phyloP scores from a whole-genome alignment of 306 rosid genomes.

The Vicia faba region DNA sequence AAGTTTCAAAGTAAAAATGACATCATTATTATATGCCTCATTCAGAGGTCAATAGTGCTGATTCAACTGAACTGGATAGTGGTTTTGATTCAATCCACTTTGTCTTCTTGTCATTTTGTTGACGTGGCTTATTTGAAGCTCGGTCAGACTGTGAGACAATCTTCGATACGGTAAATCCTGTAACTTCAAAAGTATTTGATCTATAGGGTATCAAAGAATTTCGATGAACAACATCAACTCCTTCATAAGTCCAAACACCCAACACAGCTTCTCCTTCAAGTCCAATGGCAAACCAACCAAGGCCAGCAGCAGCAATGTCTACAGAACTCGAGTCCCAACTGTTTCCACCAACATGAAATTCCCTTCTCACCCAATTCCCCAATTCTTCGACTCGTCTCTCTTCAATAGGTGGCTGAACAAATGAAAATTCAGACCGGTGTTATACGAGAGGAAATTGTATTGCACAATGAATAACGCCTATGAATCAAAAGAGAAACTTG shows the following conservation, averaged over 20 bases:
- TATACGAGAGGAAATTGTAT: constrained; percentile 23
- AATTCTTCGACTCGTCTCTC: constrained; percentile 69
- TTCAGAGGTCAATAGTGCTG: constrained; percentile 21
- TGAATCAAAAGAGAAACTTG: constrained; percentile 2
- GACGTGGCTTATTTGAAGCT: constrained; percentile 48
- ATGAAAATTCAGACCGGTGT: constrained; percentile 27
- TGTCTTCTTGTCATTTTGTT: constrained; percentile 47
- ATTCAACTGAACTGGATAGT: constrained; percentile 29
- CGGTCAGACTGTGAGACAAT: constrained; percentile 80
- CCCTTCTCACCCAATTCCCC: constrained; percentile 77
- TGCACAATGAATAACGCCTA: constrained; percentile 17
- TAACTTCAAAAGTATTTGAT: constrained; percentile 66
- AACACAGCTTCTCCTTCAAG: constrained; percentile 81
- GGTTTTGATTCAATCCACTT: constrained; percentile 41
- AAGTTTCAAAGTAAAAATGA: too few species aligned
- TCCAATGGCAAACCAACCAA: constrained; percentile 94
- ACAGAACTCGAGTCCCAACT: constrained; percentile 93
- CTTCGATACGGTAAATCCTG: constrained; percentile 85
- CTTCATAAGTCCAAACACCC: constrained; percentile 87
- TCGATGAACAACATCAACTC: constrained; percentile 70
- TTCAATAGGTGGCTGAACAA: constrained; percentile 87
- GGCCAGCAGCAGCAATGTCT: constrained; percentile 82
- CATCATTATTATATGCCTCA: constrained; percentile 19
- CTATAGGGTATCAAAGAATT: constrained; percentile 70
- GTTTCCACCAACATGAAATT: constrained; percentile 62